These are phyloP conservation scores for Lipomyces kockii DNA, from an alignment of 805 yeast genomes.

Conservation along the genomic window DNA sequence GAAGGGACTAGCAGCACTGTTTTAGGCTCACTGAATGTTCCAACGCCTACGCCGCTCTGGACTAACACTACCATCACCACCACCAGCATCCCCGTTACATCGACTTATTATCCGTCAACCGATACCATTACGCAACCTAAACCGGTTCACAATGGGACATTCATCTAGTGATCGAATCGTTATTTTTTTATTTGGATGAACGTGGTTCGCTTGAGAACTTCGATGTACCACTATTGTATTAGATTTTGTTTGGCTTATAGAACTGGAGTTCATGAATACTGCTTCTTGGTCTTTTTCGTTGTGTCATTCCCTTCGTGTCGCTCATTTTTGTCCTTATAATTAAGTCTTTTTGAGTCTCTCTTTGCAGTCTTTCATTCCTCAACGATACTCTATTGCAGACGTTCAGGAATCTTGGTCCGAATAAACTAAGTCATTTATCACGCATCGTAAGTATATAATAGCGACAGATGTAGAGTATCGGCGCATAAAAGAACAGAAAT, in stretches of 20 bases:
- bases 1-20: neutral
- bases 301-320: neutral
- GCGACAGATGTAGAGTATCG: no score
- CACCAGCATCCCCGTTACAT: neutral
- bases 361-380: no score
- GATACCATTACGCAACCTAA: neutral
- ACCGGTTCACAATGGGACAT: neutral
- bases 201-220: neutral
- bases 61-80: constrained; percentile 12
- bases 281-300: neutral
- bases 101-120: neutral
- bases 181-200: neutral
- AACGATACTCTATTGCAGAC: no score
- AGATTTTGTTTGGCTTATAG: neutral
- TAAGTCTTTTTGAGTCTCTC: no score
- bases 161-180: neutral
- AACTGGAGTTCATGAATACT: neutral
- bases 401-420: no score
- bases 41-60: constrained; percentile 16
- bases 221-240: neutral
- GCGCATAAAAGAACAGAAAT: no score
- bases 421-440: no score
- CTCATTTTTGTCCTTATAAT: neutral
- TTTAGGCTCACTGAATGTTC: neutral
- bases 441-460: no score